Base-by-base conservation (phyloP, 2,329 filamentous ascomycete genomes). In the Neofusicoccum ribis region DNA sequence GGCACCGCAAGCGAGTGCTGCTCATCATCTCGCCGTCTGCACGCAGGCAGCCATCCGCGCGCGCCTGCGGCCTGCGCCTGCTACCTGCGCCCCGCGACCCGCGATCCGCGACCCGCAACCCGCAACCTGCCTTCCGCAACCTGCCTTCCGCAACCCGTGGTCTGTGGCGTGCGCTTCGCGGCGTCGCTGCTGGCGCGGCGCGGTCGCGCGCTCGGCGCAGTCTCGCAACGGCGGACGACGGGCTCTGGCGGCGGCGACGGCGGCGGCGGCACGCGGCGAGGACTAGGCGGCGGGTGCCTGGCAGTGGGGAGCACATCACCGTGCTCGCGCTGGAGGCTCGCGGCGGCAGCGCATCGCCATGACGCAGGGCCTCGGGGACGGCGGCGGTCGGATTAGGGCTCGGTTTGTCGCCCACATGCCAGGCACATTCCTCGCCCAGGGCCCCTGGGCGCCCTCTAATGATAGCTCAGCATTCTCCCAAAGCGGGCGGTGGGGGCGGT, bases 401-500 rank as follows among this genome's bases (percentile, higher is more conserved):
- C 31, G 41, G 56, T 27, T 12, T 39, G 41, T 34, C 5, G 43
- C n/a, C 31, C 50, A 52, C 49, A 60, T 47, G 56, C 56, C 56
- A 60, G 56, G 56, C 56, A 60, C 56, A 47, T 60, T 44, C 52
- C 56, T 46, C 27, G 23, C 27, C 23, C 56, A 37, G 56, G 56
- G 50, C 50, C 50, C 50, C 50, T 52, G 50, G 50, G 14, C 31
- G 27, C 39, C 54, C 54, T 58, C 56, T 60, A 60, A 60, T 46
- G 56, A 60, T 60, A 60, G 56, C 56, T 60, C 56, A 60, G 41
- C 56, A 60, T 60, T 60, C 56, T 60, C 56, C 56, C 56, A 60
- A 60, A 60, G 56, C 56, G 39, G 56, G 56, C 56, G 43, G 56
- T 60, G 56, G 56, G 56, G 56, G 56, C 56, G 56, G 56, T 60